phyloP scores from a whole-genome alignment of 1,284 basidiomycete genomes.

The Tetrapyrgos nigripes region DNA sequence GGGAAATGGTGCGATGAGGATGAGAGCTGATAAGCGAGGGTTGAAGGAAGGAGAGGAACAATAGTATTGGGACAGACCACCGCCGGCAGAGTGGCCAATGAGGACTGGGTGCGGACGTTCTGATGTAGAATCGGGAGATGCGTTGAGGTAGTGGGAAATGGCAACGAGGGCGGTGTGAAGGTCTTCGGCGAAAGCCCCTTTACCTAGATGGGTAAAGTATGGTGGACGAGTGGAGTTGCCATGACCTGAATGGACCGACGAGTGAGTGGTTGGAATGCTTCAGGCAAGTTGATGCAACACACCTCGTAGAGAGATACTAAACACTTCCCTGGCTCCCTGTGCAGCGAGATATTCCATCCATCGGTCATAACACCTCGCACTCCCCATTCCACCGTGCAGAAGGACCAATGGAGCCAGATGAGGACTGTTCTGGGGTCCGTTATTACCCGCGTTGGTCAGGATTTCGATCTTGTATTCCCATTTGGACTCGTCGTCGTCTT shows the following conservation, averaged over 20 bases:
- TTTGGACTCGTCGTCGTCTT: not conserved
- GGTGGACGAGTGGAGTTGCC: constrained; percentile 5
- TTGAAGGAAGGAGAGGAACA: not conserved
- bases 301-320: constrained; percentile 4
- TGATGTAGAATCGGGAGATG: not conserved
- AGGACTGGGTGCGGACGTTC: not conserved
- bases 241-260: not conserved
- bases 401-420: not conserved
- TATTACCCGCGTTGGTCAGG: not conserved
- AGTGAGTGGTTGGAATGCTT: not conserved
- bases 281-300: not conserved
- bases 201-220: not conserved
- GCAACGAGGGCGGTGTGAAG: not conserved
- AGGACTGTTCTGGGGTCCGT: too few relatives aligned
- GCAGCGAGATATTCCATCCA: not conserved
- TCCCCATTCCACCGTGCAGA: constrained; percentile 10
- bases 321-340: not conserved
- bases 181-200: not conserved
- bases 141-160: not conserved
- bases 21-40: not conserved
- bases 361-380: constrained; percentile 8
- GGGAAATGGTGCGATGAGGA: constrained; percentile 8
- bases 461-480: not conserved
- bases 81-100: constrained; percentile 8
- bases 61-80: constrained; percentile 1